Evolutionary conservation across 768 basidiomycete genomes (phyloP).

Genomic region (Tricholoma sp.): DNA sequence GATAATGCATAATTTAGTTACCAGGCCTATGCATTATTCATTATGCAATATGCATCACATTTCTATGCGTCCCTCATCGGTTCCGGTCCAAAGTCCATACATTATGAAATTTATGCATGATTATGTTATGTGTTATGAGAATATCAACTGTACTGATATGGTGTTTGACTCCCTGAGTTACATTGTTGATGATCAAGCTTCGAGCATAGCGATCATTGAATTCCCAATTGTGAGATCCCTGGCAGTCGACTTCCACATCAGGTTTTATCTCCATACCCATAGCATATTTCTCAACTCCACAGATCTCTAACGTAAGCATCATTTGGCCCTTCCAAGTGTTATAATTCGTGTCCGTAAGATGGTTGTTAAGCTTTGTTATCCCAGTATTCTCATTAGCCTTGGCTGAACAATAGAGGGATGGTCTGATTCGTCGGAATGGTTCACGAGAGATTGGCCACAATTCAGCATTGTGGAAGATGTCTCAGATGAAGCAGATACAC

Average conservation of each 20-base stretch:
- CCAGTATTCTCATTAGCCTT: background rate
- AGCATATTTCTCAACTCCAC: background rate
- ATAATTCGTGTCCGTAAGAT: background rate
- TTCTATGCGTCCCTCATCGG: too few species aligned
- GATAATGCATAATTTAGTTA: too few species aligned
- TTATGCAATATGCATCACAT: too few species aligned
- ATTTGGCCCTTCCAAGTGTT: background rate
- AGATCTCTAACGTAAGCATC: background rate
- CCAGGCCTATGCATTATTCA: too few species aligned
- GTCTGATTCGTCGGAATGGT: background rate
- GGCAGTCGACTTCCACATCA: background rate
- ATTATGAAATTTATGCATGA: too few species aligned
- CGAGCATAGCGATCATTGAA: background rate
- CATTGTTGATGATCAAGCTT: background rate
- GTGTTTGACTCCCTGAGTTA: background rate
- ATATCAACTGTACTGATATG: background rate
- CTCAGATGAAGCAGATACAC: background rate
- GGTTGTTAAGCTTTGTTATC: background rate
- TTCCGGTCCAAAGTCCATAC: too few species aligned
- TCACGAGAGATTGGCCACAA: background rate
- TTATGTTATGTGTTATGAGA: too few species aligned
- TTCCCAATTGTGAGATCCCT: background rate
- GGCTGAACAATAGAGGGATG: background rate
- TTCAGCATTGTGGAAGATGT: background rate
- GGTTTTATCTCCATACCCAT: background rate